Conservation (phyloP, 805 yeast species). For the Candida ponderosae region DNA sequence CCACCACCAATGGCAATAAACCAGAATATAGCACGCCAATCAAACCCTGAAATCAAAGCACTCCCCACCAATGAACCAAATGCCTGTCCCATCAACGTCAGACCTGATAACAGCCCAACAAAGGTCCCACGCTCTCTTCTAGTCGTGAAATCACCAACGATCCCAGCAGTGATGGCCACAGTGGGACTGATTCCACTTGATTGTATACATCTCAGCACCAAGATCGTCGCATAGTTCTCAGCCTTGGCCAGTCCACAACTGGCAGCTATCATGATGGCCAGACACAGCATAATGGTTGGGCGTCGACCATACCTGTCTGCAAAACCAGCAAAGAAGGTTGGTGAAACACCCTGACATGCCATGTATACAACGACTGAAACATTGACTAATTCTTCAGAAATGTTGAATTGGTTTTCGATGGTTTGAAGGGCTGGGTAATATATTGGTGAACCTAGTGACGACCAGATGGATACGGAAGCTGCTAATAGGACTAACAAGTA, state of each 20-base stretch:
- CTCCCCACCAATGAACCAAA: slow-evolving; percentile 66
- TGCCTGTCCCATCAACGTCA: slow-evolving; percentile 65
- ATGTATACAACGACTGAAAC: slow-evolving; percentile 74
- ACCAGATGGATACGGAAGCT: slow-evolving; percentile 50
- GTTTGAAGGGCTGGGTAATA: slow-evolving; percentile 74
- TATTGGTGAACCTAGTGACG: slow-evolving; percentile 68
- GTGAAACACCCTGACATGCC: slow-evolving; percentile 69
- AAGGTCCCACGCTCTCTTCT: slow-evolving; percentile 61
- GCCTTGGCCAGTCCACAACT: slow-evolving; percentile 61
- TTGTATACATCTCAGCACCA: slow-evolving; percentile 63
- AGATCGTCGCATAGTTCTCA: slow-evolving; percentile 49
- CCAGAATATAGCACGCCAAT: slow-evolving; percentile 79
- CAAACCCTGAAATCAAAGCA: slow-evolving; percentile 31
- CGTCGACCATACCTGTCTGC: slow-evolving; percentile 72
- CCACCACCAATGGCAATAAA: slow-evolving; percentile 64
- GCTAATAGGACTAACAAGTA: slow-evolving; percentile 29
- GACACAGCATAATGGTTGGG: slow-evolving; percentile 50
- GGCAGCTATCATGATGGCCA: slow-evolving; percentile 48
- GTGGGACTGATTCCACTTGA: slow-evolving; percentile 75
- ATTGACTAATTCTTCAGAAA: slow-evolving; percentile 52
- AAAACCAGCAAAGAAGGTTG: slow-evolving; percentile 59
- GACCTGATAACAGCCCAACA: slow-evolving; percentile 58
- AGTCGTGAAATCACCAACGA: slow-evolving; percentile 66
- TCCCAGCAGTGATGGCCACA: slow-evolving; percentile 61
- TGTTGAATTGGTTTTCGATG: slow-evolving; percentile 45